Percentiles rank a stretch among this genome's conserved stretches.
These are phyloP conservation scores for Debaryomyces castellii DNA, from an alignment of 805 yeast species.

Conservation along the genomic window DNA sequence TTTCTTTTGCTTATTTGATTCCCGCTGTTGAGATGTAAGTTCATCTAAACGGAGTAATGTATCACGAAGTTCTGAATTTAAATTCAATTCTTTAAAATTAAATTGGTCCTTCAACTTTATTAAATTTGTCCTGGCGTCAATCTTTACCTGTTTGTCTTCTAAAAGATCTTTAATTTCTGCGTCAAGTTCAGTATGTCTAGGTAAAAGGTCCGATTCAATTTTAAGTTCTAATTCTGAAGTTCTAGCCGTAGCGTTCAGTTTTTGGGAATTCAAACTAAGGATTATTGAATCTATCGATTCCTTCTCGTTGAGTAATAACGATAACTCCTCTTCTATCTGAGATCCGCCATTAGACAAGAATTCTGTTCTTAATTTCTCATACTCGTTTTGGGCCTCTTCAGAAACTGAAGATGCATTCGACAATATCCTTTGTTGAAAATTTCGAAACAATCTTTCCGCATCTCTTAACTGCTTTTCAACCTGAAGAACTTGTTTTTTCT, in stretches of 20 bases:
- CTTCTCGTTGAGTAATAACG: slow-evolving; percentile 41
- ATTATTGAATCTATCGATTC: slow-evolving; percentile 37
- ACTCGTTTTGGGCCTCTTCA: slow-evolving; percentile 53
- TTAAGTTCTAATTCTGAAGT: slow-evolving; percentile 38
- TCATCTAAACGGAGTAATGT: slow-evolving; percentile 65
- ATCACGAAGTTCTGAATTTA: slow-evolving; percentile 64
- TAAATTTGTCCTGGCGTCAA: slow-evolving; percentile 24
- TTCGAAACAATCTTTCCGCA: slow-evolving; percentile 26
- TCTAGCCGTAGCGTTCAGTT: slow-evolving; percentile 37
- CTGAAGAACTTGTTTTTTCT: slow-evolving; percentile 40
- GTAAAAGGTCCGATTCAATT: slow-evolving; percentile 34
- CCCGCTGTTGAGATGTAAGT: slow-evolving; percentile 73
- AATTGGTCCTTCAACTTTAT: slow-evolving; percentile 35
- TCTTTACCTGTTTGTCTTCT: slow-evolving; percentile 23
- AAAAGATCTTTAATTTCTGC: slow-evolving; percentile 32
- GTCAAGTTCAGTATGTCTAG: slow-evolving; percentile 28
- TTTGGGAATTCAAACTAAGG: slow-evolving; percentile 25
- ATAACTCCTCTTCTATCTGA: slow-evolving; percentile 50
- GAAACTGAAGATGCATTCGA: slow-evolving; percentile 32
- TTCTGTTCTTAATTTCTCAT: slow-evolving; percentile 54
- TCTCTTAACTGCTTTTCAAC: slow-evolving; percentile 51
- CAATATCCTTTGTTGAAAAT: slow-evolving; percentile 25
- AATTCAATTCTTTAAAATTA: slow-evolving; percentile 50
- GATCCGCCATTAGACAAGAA: slow-evolving; percentile 60
- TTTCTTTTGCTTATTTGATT: slow-evolving; percentile 65